Evolutionary conservation across 352 stramenopile genomes (phyloP).

Genomic region (Heterotrichella gracilis): DNA sequence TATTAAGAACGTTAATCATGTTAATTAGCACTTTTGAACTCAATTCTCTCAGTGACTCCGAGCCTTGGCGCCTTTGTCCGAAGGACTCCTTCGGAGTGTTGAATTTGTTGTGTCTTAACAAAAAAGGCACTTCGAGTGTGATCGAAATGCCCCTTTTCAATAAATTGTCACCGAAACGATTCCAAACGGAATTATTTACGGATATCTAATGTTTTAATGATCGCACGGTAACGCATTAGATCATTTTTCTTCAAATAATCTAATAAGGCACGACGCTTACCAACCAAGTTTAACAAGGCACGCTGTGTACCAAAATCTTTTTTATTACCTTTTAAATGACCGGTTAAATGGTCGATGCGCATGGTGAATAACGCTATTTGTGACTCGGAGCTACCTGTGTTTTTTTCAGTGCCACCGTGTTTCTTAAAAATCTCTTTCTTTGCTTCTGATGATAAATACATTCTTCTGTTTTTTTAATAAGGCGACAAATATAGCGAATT

Average conservation of each 20-base stretch:
- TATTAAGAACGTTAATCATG: no score
- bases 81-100: no score
- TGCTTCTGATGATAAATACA: slow-evolving; percentile 4
- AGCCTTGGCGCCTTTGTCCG: no score
- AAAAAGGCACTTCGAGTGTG: neutral
- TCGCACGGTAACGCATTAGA: neutral
- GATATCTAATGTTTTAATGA: neutral
- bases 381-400: neutral
- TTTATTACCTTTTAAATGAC: neutral
- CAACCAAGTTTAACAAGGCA: neutral
- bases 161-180: neutral
- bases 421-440: slow-evolving; percentile 8
- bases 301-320: neutral
- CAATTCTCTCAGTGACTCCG: no score
- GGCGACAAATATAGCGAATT: neutral
- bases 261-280: neutral
- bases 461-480: slow-evolving; percentile 1
- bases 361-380: neutral
- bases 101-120: neutral
- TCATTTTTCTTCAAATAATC: neutral
- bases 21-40: no score
- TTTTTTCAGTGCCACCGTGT: neutral
- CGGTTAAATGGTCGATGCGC: neutral
- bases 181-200: neutral
- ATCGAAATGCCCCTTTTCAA: neutral